Base-by-base conservation (phyloP, 2,329 filamentous ascomycete species). In the Biscogniauxia sp. region DNA sequence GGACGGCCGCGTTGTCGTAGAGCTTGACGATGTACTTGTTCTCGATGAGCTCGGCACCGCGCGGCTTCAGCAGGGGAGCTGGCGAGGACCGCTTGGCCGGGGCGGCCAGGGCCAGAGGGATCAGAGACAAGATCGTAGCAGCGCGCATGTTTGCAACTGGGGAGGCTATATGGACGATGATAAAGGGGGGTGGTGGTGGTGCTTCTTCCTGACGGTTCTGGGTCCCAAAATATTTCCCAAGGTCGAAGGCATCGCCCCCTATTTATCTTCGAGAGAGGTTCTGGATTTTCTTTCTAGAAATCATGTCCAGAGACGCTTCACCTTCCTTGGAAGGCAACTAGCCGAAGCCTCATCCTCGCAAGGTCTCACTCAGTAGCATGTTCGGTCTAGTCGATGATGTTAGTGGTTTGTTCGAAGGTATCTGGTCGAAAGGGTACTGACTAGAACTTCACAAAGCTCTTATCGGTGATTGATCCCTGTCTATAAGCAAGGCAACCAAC, bases 1-100 rank as follows among this genome's bases (percentile, higher is more conserved):
- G 62, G 17, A 69, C 61, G 15, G 64, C 64, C 51, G 76, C 65
- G 32, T 72, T 71, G 8, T 74, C 69, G 68, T 80, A 78, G 20
- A 82, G 64, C 37, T 78, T 81, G 68, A 82, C 69, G 59, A 82
- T 81, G 68, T 80, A 81, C 64, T 76, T 79, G 64, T 73, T 73
- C 54, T 75, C 66, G 50, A 77, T 63, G 45, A 76, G 62, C 41
- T 69, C 63, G 50, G 65, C 66, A 56, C 58, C 64, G 50, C 68
- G 68, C 9, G 72, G 71, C 62, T 68, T 67, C 54, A 72, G 60
- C 17, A 74, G 60, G 49, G 72, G 72, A 28, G 71, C 72, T 17
- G 72, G 72, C 57, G 65, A 61, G 51, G 70, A 61, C 53, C 72
- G 68, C 65, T 68, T 72, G 8, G 71, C 70, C 41, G 72, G 72